A percentile compares a stretch with the other conserved stretches of the same genome.
Evolutionary conservation across 2,329 filamentous ascomycete genomes (phyloP).

Genomic region (Phialophora verrucosa): DNA sequence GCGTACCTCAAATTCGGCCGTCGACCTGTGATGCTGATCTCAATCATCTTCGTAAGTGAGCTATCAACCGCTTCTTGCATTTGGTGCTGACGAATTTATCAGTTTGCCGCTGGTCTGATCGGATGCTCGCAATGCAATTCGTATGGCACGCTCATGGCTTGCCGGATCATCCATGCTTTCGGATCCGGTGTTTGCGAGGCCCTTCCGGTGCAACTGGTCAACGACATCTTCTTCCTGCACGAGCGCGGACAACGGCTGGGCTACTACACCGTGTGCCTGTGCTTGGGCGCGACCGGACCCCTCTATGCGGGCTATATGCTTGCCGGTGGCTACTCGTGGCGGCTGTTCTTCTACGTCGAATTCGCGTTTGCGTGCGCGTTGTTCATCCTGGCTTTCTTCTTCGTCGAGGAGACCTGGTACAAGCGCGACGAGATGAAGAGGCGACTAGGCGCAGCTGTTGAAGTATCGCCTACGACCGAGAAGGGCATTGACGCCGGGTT

Average conservation of each 20-base stretch:
- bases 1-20: slow-evolving; percentile 61
- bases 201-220: slow-evolving; percentile 55
- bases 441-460: slow-evolving; percentile 22
- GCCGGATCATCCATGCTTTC: slow-evolving; percentile 51
- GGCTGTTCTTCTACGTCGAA: slow-evolving; percentile 66
- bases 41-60: slow-evolving; percentile 46
- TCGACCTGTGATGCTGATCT: slow-evolving; percentile 52
- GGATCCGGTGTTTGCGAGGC: slow-evolving; percentile 55
- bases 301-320: slow-evolving; percentile 68
- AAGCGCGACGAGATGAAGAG: slow-evolving; percentile 33
- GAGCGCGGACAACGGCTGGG: slow-evolving; percentile 59
- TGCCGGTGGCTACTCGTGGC: slow-evolving; percentile 62
- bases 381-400: slow-evolving; percentile 59
- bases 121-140: slow-evolving; percentile 50
- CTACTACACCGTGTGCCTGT: slow-evolving; percentile 60
- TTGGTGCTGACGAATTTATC: slow-evolving; percentile 8
- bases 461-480: slow-evolving; percentile 18
- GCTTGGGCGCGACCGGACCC: slow-evolving; percentile 49
- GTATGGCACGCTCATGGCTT: slow-evolving; percentile 51
- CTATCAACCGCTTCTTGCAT: not conserved
- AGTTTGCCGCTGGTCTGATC: slow-evolving; percentile 52
- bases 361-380: slow-evolving; percentile 58
- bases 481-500: slow-evolving; percentile 43
- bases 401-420: slow-evolving; percentile 67
- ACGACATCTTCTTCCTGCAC: slow-evolving; percentile 56